Percentiles rank a stretch among this genome's conserved stretches.
Conservation (phyloP, 768 basidiomycete species). For the Trametes gibbosa region DNA sequence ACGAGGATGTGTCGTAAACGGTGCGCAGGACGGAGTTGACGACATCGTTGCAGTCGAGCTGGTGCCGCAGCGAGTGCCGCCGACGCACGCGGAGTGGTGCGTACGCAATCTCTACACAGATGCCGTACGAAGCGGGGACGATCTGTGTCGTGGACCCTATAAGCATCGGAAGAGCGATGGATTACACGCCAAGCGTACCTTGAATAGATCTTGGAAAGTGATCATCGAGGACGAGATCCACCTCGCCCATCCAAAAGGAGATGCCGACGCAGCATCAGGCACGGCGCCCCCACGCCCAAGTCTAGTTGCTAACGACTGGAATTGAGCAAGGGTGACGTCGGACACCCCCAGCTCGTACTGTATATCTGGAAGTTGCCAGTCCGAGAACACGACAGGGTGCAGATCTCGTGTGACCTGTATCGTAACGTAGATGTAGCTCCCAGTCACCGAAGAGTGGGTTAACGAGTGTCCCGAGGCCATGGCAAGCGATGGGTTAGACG, state of each 20-base stretch:
- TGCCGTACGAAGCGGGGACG: slow-evolving; percentile 59
- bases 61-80: slow-evolving; percentile 45
- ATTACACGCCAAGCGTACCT: slow-evolving; percentile 45
- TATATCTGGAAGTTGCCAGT: slow-evolving; percentile 72
- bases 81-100: slow-evolving; percentile 50
- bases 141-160: neutral
- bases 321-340: slow-evolving; percentile 83
- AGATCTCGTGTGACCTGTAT: slow-evolving; percentile 92
- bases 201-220: slow-evolving; percentile 71
- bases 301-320: slow-evolving; percentile 59
- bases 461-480: slow-evolving; percentile 50
- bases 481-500: slow-evolving; percentile 56
- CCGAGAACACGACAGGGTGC: slow-evolving; percentile 81
- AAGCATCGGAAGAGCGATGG: slow-evolving; percentile 8
- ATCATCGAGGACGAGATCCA: slow-evolving; percentile 56
- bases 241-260: slow-evolving; percentile 45
- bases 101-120: slow-evolving; percentile 84
- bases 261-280: slow-evolving; percentile 16
- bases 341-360: slow-evolving; percentile 76
- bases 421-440: slow-evolving; percentile 81
- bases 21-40: slow-evolving; percentile 83
- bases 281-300: slow-evolving; percentile 41
- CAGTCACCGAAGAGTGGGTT: slow-evolving; percentile 86
- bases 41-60: slow-evolving; percentile 72
- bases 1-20: slow-evolving; percentile 66